Evolutionary conservation across 1,284 basidiomycete species (phyloP), one percentile per base, ranked within the genome.

Genomic region (Chiua sp.): DNA sequence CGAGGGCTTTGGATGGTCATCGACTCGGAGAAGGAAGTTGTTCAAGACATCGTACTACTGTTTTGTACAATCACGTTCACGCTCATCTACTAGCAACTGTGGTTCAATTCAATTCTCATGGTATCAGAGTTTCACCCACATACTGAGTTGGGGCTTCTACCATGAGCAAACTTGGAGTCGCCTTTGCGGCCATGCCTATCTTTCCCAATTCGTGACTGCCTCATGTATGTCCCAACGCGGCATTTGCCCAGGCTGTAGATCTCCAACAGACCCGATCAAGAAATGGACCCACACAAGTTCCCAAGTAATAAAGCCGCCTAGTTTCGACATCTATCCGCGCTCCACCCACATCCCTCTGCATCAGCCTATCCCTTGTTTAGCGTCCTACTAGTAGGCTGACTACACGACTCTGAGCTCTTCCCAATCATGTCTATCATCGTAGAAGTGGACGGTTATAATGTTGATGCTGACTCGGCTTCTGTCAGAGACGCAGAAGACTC

Each of bases 41-140:
- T n/a, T n/a, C n/a, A n/a, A n/a, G n/a, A n/a, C n/a, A n/a, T n/a
- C n/a, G n/a, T n/a, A n/a, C n/a, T n/a, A n/a, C n/a, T n/a, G n/a
- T n/a, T n/a, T n/a, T n/a, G n/a, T n/a, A n/a, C n/a, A n/a, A n/a
- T n/a, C n/a, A n/a, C n/a, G n/a, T n/a, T n/a, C n/a, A n/a, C n/a
- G n/a, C n/a, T n/a, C n/a, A n/a, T n/a, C n/a, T n/a, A n/a, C n/a
- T n/a, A n/a, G n/a, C n/a, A n/a, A n/a, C n/a, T n/a, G n/a, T n/a
- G n/a, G n/a, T n/a, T n/a, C n/a, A n/a, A n/a, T n/a, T n/a, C 18
- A 48, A 42, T 56, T 65, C 57, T n/a, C 46, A 51, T 58, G 50
- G 35, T 63, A 68, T 72, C 67, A 66, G 60, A 63, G 67, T 68
- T 61, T 65, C 55, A 59, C 66, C 47, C n/a, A n/a, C n/a, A n/a